A percentile compares a stretch with the other conserved stretches of the same genome.
Conservation (phyloP, 179 eudicot genomes). For the Heliamphora ciliata region DNA sequence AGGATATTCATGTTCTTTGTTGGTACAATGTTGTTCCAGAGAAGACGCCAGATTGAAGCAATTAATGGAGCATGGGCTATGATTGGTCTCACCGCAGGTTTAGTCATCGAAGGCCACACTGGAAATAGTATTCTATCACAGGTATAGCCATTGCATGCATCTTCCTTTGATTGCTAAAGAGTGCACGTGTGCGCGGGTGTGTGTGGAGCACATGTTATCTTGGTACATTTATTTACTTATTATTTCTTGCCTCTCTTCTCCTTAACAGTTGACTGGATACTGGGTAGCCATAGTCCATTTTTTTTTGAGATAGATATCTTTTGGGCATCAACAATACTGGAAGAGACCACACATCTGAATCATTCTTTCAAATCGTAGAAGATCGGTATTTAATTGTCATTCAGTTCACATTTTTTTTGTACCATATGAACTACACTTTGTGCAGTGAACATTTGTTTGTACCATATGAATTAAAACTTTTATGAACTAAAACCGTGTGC, state of each 20-base stretch:
- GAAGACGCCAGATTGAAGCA: slow-evolving; percentile 66
- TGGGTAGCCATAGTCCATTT: slow-evolving; percentile 45
- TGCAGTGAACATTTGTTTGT: no score
- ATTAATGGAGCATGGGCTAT: slow-evolving; percentile 96
- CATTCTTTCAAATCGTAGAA: slow-evolving; percentile 5
- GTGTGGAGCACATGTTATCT: not conserved
- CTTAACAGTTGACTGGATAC: slow-evolving; percentile 60
- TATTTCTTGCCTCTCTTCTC: not conserved
- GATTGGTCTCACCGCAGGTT: slow-evolving; percentile 83
- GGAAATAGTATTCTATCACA: slow-evolving; percentile 66
- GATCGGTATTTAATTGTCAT: not conserved
- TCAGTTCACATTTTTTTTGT: not conserved
- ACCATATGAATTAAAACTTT: not conserved
- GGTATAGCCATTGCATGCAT: slow-evolving; percentile 33
- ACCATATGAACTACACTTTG: not conserved
- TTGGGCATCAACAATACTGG: not conserved
- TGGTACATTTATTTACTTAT: not conserved
- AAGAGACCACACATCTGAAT: not conserved
- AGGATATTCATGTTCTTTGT: not conserved
- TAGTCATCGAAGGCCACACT: slow-evolving; percentile 73
- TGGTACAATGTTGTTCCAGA: slow-evolving; percentile 30
- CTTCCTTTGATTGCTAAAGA: not conserved
- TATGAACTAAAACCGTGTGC: not conserved
- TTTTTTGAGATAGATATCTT: slow-evolving; percentile 28
- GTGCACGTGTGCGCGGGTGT: not conserved